A percentile compares a stretch with the other conserved stretches of the same genome.
phyloP scores from a whole-genome alignment of 768 basidiomycete genomes.

The Tylopilus balloui region DNA sequence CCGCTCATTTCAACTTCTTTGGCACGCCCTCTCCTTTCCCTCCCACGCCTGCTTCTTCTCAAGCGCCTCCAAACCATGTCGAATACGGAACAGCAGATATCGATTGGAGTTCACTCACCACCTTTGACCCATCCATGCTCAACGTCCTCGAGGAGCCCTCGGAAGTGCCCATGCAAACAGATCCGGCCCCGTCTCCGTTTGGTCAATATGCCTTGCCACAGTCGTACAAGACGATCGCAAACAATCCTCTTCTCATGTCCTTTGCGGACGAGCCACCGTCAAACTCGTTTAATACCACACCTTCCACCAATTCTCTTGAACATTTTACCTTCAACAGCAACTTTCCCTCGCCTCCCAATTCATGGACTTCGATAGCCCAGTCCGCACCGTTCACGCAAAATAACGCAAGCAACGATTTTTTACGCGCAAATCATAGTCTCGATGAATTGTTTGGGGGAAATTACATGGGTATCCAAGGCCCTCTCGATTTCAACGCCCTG shows the following conservation, averaged over 20 bases:
- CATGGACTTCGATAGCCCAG: constrained; percentile 21
- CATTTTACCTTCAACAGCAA: constrained; percentile 48
- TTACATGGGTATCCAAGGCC: constrained; percentile 29
- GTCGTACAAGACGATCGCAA: constrained; percentile 73
- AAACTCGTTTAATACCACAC: constrained; percentile 13
- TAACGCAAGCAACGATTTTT: constrained; percentile 21
- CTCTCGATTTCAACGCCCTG: constrained; percentile 33
- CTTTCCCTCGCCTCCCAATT: constrained; percentile 35
- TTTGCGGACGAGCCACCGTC: constrained; percentile 54
- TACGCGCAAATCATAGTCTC: constrained; percentile 27
- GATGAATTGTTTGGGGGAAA: constrained; percentile 46
- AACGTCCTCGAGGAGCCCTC: constrained; percentile 61
- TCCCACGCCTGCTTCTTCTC: constrained; percentile 27
- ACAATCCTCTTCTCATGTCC: constrained; percentile 83
- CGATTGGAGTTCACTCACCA: constrained; percentile 64
- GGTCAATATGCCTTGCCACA: constrained; percentile 45
- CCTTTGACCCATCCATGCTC: constrained; percentile 67
- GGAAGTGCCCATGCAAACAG: constrained; percentile 54
- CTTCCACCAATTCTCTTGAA: constrained; percentile 24
- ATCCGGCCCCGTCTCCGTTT: constrained; percentile 45
- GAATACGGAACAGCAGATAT: constrained; percentile 28
- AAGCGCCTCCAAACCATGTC: constrained; percentile 27
- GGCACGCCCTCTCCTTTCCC: constrained; percentile 20
- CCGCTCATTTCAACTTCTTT: constrained; percentile 27
- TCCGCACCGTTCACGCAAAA: constrained; percentile 18